phyloP scores from a whole-genome alignment of 192 early-diverging fungal genomes.

The Linnemannia hyalina region DNA sequence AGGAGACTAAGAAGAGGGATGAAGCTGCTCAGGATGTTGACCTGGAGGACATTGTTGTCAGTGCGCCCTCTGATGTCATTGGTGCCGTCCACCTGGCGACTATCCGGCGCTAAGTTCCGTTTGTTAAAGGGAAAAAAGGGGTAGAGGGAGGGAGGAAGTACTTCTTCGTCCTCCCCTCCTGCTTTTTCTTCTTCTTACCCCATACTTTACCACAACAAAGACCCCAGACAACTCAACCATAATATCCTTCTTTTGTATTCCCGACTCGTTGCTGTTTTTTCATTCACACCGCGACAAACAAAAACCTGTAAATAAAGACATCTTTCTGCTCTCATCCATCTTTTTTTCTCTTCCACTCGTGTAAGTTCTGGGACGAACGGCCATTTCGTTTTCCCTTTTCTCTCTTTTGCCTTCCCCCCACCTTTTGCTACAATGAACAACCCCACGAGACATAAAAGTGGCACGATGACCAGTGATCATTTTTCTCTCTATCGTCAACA shows the following conservation, averaged over 20 bases:
- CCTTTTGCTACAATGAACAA: not conserved
- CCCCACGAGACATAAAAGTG: not conserved
- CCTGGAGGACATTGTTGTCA: constrained; percentile 51
- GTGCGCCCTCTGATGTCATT: constrained; percentile 26
- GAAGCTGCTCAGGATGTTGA: constrained; percentile 45
- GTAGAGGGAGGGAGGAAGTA: not conserved
- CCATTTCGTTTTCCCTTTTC: not conserved
- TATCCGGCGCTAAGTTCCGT: not conserved
- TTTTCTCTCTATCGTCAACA: not conserved
- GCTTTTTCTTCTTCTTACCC: not conserved
- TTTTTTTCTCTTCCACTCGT: not conserved
- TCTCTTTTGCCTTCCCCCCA: not conserved
- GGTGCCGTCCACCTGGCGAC: not conserved
- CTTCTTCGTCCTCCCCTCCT: too few relatives aligned
- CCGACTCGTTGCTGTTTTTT: not conserved
- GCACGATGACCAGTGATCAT: not conserved
- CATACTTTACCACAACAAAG: not conserved
- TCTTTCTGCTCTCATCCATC: not conserved
- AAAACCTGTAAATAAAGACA: constrained; percentile 12
- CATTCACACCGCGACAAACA: not conserved
- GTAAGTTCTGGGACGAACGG: not conserved
- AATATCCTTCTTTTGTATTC: not conserved
- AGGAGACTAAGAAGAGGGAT: constrained; percentile 31
- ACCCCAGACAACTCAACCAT: not conserved
- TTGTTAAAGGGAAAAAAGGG: not conserved